Conservation (phyloP, 345 rosid species). For the Eucalyptus fibrosa region DNA sequence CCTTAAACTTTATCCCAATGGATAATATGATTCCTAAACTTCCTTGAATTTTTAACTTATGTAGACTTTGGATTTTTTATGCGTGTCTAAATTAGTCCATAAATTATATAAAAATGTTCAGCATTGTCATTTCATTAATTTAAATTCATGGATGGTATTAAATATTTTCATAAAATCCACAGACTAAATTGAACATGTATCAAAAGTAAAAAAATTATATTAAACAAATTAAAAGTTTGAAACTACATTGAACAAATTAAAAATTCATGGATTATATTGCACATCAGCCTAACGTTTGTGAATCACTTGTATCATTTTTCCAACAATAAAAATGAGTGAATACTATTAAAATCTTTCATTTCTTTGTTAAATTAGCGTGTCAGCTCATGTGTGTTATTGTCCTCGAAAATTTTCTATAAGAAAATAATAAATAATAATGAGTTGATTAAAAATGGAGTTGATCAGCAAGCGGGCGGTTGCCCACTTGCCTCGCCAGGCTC, state of each 20-base stretch:
- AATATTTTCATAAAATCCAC: no score
- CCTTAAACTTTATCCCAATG: rapidly evolving
- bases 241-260: no score
- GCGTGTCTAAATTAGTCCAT: no score
- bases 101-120: no score
- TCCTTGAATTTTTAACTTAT: no score
- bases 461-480: not conserved
- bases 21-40: no score
- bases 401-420: not conserved
- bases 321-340: not conserved
- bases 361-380: not conserved
- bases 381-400: not conserved
- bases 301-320: no score
- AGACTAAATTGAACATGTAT: no score
- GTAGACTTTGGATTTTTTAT: no score
- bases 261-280: rapidly evolving
- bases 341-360: not conserved
- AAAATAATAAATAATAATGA: not conserved
- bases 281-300: rapidly evolving
- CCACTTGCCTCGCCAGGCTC: not conserved
- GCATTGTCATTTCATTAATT: no score
- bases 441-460: not conserved
- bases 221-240: no score
- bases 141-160: no score
- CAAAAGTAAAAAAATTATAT: rapidly evolving